A percentile compares a stretch with the other conserved stretches of the same genome.
phyloP scores from a whole-genome alignment of 2,329 filamentous ascomycete species.

The Diaporthe citrichinensis region DNA sequence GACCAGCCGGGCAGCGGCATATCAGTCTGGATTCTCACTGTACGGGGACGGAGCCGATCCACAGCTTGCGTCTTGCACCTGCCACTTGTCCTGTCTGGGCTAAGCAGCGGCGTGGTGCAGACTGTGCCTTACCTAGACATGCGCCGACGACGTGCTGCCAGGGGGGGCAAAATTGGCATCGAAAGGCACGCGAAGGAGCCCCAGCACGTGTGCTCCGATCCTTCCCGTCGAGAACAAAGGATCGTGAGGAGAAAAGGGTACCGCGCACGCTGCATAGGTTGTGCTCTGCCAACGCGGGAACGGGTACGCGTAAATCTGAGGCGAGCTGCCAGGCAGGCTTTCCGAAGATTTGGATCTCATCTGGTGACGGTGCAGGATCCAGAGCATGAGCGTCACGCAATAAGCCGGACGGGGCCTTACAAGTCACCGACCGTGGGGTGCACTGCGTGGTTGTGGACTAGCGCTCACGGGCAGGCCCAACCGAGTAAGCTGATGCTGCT shows the following conservation, averaged over 20 bases:
- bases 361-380: background rate
- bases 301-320: background rate
- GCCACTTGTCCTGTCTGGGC: background rate
- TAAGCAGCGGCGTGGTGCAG: slow-evolving; percentile 10
- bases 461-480: slow-evolving; percentile 18
- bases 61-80: slow-evolving; percentile 11
- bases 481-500: slow-evolving; percentile 21
- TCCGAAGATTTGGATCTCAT: slow-evolving; percentile 3
- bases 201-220: slow-evolving; percentile 15
- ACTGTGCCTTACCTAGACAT: background rate
- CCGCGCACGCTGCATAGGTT: background rate
- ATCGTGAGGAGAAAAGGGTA: slow-evolving; percentile 6
- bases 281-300: background rate
- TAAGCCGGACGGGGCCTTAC: slow-evolving; percentile 14
- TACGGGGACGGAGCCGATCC: slow-evolving; percentile 12
- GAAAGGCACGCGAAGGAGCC: slow-evolving; percentile 17
- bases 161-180: slow-evolving; percentile 3
- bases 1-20: background rate
- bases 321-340: background rate
- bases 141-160: background rate
- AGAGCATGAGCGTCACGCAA: slow-evolving; percentile 11
- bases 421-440: slow-evolving; percentile 28
- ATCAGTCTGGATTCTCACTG: background rate
- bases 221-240: slow-evolving; percentile 18
- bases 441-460: background rate